These are phyloP conservation scores for Blumeriella jaapii DNA, from an alignment of 2,329 filamentous ascomycete species.

Conservation along the genomic window DNA sequence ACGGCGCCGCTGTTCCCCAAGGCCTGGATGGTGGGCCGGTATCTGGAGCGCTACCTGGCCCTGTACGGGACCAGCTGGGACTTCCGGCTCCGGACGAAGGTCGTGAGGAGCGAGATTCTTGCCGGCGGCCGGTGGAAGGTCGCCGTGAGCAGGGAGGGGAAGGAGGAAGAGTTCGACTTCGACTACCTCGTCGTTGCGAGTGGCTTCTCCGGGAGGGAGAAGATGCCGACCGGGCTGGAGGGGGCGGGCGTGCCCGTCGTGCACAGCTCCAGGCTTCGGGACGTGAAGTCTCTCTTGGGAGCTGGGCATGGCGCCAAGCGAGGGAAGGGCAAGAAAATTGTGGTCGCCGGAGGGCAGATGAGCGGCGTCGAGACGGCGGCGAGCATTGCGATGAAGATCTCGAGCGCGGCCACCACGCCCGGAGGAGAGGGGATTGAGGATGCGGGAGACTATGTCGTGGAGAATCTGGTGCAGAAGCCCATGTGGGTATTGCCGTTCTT, in stretches of 20 bases:
- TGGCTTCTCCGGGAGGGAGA: slow-evolving; percentile 61
- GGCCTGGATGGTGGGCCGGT: slow-evolving; percentile 66
- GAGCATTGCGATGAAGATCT: slow-evolving; percentile 60
- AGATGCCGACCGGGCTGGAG: slow-evolving; percentile 36
- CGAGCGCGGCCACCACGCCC: slow-evolving; percentile 46
- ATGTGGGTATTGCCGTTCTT: slow-evolving; percentile 59
- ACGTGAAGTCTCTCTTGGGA: slow-evolving; percentile 38
- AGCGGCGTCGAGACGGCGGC: slow-evolving; percentile 70
- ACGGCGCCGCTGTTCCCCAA: slow-evolving; percentile 54
- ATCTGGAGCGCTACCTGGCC: slow-evolving; percentile 52
- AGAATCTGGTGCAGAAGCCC: slow-evolving; percentile 58
- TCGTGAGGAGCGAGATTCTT: slow-evolving; percentile 12
- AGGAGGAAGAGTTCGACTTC: slow-evolving; percentile 32
- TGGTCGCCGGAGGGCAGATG: slow-evolving; percentile 72
- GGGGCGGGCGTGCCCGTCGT: slow-evolving; percentile 36
- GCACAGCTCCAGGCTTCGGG: slow-evolving; percentile 58
- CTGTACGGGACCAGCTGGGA: slow-evolving; percentile 33
- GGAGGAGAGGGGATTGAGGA: slow-evolving; percentile 30
- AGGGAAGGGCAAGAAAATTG: slow-evolving; percentile 45
- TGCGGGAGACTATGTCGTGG: slow-evolving; percentile 43
- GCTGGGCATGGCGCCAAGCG: slow-evolving; percentile 23
- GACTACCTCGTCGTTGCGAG: slow-evolving; percentile 63
- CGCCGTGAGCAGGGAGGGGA: slow-evolving; percentile 4
- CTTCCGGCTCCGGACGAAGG: slow-evolving; percentile 14
- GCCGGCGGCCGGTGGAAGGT: slow-evolving; percentile 15